Evolutionary conservation across 768 basidiomycete genomes (phyloP), one percentile per base, ranked within the genome.

Genomic region (Rhizopogon vulgaris): DNA sequence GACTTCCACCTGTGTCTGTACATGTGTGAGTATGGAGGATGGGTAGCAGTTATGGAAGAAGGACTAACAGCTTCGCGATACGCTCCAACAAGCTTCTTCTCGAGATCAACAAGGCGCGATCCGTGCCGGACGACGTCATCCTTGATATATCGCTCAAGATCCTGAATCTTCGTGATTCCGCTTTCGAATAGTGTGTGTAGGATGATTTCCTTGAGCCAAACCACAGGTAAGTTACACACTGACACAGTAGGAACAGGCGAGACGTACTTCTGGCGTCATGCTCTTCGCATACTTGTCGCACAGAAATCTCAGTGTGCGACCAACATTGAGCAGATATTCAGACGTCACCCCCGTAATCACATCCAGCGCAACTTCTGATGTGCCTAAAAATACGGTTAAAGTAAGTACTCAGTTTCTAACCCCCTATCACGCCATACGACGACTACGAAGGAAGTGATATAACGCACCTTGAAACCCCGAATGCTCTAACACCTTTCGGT

Each of bases 151-250:
- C 84, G 78, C 58, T 94, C 91, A 1, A 98, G 78, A 55, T 90
- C 86, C 60, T 83, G 77, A 8, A 93, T 72, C 51, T 82, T 79
- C 0, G 90, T 82, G 6, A 80, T 82, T 4, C 94, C 94, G 54
- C 87, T 90, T 69, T 96, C 92, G 58, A 94, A 90, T 15, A 97
- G 72, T 0, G 91, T 87, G 65, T 95, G 92, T 2, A 94, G 77
- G 36, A 95, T 84, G 32, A 96, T 94, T 83, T 95, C 92, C 92
- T 22, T 95, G 53, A n/a, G 39, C 32, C 51, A 17, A 36, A 40
- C 32, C 49, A 38, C 15, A 24, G 12, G n/a, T 53, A 38, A 50
- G 39, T 52, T 42, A 59, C 53, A 18, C 51, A 39, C 32, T 38
- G 8, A 18, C n/a, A 28, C 25, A 14, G 28, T 12, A 40, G 22